A percentile compares a stretch with the other conserved stretches of the same genome.
Conservation (phyloP, 176 grass and related monocot genomes). For the Zea luxurians region DNA sequence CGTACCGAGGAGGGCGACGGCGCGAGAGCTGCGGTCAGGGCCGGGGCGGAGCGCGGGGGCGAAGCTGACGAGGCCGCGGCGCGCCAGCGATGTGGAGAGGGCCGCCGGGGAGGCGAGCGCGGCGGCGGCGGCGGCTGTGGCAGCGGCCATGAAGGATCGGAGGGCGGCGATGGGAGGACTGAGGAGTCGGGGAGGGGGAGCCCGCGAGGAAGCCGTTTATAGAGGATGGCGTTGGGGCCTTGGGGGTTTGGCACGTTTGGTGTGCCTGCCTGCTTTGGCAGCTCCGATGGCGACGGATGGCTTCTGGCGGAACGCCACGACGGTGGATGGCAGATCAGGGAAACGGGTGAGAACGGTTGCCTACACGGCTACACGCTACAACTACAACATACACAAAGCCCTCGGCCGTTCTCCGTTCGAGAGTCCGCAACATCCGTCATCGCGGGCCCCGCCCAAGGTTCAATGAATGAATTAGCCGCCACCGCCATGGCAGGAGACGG, state of each 20-base stretch:
- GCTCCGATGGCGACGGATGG: background rate
- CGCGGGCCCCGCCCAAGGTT: background rate
- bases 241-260: conserved; percentile 15
- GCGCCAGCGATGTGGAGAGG: background rate
- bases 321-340: too few species aligned
- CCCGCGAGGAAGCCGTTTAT: background rate
- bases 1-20: conserved; percentile 33
- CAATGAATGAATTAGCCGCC: background rate
- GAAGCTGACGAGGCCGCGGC: conserved; percentile 27
- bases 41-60: background rate
- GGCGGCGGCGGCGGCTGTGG: conserved; percentile 11
- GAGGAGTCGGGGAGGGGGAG: background rate
- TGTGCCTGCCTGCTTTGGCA: background rate
- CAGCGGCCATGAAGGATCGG: conserved; percentile 26
- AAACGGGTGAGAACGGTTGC: too few species aligned
- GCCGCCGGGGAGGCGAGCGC: conserved; percentile 16
- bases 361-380: too few species aligned
- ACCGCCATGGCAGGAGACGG: background rate
- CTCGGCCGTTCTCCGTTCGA: too few species aligned
- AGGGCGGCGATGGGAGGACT: background rate
- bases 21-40: conserved; percentile 4
- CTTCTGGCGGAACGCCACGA: too few species aligned
- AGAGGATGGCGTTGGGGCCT: background rate
- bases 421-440: background rate
- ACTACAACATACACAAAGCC: too few species aligned